Base-by-base conservation (phyloP, 192 early-diverging fungal genomes). In the Backusella circina region DNA sequence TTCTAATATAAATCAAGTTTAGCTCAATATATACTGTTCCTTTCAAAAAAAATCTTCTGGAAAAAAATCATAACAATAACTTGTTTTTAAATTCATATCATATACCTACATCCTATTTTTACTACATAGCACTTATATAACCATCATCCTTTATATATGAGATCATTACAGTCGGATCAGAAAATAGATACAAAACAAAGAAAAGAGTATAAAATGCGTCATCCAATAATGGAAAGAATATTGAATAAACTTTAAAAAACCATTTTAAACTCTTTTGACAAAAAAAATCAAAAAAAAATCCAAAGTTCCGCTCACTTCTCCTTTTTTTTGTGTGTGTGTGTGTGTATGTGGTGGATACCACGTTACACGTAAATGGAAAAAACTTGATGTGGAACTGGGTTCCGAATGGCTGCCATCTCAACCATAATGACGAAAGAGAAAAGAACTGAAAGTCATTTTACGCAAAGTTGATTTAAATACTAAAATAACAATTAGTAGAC, bases 191-290 rank as follows among this genome's bases (percentile, higher is more conserved):
- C 51, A 61, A 12, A 28, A 9, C 54, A 61, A 28, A 61, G 18
- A 28, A 26, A 61, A 61, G 26, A 26, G 10, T 28, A 28, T 61
- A 28, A 44, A 28, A 61, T 61, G 54, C 54, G 54, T 26, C 54
- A 61, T 28, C 54, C 23, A 61, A 3, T 57, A 28, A 57, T 57
- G 23, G 54, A 57, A 57, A 28, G 23, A 57, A 57, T 57, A 57
- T 57, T 57, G 54, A 57, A 57, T 57, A 57, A 57, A 57, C 54
- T 57, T 26, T 57, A 57, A 57, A 51, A 57, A 57, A 57, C 9
- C 54, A 26, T 26, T 57, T 57, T 57, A 57, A 23, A 28, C 54
- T 57, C 9, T 26, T 57, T 57, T 57, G 54, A 26, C 23, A 28
- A 61, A 57, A 23, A 61, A 61, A 28, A 41, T n/a, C n/a, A n/a